phyloP scores from a whole-genome alignment of 2,329 filamentous ascomycete species.

The Alternaria arbusti region DNA sequence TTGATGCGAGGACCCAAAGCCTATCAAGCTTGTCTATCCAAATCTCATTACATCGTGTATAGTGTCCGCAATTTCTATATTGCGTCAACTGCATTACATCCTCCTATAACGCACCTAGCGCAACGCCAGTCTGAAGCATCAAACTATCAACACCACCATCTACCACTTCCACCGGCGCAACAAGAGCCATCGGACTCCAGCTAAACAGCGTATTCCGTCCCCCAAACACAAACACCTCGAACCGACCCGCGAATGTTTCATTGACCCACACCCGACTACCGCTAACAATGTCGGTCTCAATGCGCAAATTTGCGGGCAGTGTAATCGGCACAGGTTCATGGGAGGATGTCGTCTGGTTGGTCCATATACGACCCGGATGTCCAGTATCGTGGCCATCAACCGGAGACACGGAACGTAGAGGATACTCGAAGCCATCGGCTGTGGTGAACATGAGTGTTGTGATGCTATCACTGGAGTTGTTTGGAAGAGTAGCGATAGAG shows the following conservation, averaged over 20 bases:
- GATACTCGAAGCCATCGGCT: conserved; percentile 52
- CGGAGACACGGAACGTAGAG: conserved; percentile 55
- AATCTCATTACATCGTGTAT: neutral
- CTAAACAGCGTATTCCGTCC: conserved; percentile 59
- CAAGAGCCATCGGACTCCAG: conserved; percentile 65
- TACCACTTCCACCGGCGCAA: conserved; percentile 54
- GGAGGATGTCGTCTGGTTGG: conserved; percentile 55
- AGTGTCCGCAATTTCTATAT: neutral
- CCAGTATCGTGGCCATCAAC: conserved; percentile 55
- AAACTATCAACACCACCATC: conserved; percentile 36
- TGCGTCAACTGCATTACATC: neutral
- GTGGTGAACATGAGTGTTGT: conserved; percentile 52
- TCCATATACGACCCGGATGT: conserved; percentile 61
- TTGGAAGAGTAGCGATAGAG: conserved; percentile 32
- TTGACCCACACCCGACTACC: conserved; percentile 60
- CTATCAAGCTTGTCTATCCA: neutral
- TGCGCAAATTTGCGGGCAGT: conserved; percentile 45
- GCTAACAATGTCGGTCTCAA: conserved; percentile 54
- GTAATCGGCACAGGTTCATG: conserved; percentile 52
- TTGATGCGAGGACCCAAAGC: neutral
- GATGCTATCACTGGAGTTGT: conserved; percentile 15
- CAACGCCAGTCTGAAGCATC: conserved; percentile 9
- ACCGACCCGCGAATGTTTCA: conserved; percentile 56
- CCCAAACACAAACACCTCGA: conserved; percentile 63
- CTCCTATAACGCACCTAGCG: neutral